Evolutionary conservation across 345 rosid species (phyloP).

Genomic region (Eucalyptus victrix): DNA sequence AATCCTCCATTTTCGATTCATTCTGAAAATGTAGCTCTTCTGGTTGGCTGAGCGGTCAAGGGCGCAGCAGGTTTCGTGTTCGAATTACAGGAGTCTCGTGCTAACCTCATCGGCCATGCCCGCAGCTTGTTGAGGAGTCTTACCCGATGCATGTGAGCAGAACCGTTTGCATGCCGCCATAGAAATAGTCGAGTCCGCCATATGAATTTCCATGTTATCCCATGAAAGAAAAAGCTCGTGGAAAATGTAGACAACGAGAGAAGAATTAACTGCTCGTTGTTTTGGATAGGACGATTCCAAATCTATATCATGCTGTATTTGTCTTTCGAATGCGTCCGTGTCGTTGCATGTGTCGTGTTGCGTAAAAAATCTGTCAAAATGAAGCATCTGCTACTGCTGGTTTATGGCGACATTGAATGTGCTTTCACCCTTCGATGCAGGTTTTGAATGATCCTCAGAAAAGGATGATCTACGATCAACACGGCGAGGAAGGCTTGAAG

Average conservation of each 20-base stretch:
- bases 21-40: neutral
- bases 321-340: neutral
- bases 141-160: neutral
- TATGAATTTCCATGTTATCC: too few relatives aligned
- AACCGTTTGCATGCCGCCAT: neutral
- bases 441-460: conserved; percentile 87
- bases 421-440: conserved; percentile 13
- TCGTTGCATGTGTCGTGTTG: neutral
- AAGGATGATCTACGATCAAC: conserved; percentile 65
- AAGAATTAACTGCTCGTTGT: neutral
- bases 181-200: neutral
- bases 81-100: neutral
- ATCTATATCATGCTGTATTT: neutral
- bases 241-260: neutral
- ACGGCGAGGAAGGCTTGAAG: conserved; percentile 91
- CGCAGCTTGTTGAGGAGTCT: neutral
- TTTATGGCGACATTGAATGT: neutral
- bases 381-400: neutral
- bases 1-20: neutral
- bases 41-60: neutral
- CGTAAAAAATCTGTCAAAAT: neutral
- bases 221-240: too few relatives aligned
- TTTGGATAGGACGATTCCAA: neutral
- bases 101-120: neutral
- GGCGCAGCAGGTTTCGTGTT: neutral